Evolutionary conservation across 2,329 filamentous ascomycete genomes (phyloP).

Genomic region (Aulographum hederae): DNA sequence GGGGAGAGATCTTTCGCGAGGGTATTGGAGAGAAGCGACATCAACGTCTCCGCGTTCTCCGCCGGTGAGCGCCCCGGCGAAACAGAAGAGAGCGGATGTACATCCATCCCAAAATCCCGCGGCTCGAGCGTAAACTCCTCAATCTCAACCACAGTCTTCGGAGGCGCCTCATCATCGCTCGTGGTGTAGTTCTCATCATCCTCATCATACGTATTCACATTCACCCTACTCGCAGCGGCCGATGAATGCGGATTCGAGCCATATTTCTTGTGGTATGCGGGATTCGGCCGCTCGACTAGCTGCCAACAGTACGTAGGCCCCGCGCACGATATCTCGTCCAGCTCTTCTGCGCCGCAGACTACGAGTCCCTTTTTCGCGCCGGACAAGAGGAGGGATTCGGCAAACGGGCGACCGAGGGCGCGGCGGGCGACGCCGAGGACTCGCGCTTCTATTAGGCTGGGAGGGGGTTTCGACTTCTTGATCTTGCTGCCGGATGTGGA

Average conservation of each 20-base stretch:
- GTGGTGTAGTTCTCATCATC: conserved; percentile 22
- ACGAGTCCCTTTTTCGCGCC: conserved; percentile 73
- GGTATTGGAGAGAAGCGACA: conserved; percentile 56
- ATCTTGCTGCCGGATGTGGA: conserved; percentile 22
- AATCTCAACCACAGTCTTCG: conserved; percentile 34
- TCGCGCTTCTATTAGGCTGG: conserved; percentile 55
- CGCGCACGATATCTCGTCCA: conserved; percentile 89
- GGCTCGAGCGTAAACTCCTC: conserved; percentile 66
- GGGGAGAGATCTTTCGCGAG: conserved; percentile 55
- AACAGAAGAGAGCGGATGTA: conserved; percentile 59
- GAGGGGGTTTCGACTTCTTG: background rate
- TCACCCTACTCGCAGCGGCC: background rate
- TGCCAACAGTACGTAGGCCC: conserved; percentile 82
- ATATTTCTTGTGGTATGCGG: conserved; percentile 13
- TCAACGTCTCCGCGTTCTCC: conserved; percentile 75
- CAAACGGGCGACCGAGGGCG: conserved; percentile 76
- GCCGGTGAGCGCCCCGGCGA: conserved; percentile 69
- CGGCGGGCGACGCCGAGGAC: conserved; percentile 84
- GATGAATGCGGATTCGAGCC: background rate
- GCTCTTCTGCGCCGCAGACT: conserved; percentile 83
- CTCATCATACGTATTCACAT: conserved; percentile 12
- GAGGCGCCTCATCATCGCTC: conserved; percentile 20
- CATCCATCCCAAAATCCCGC: conserved; percentile 67
- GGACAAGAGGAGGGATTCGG: conserved; percentile 59
- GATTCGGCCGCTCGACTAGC: conserved; percentile 37